Percentiles rank a stretch among this genome's conserved stretches.
Evolutionary conservation across 1,139 yeast species (phyloP).

Genomic region (Meyerozyma smithsonii): DNA sequence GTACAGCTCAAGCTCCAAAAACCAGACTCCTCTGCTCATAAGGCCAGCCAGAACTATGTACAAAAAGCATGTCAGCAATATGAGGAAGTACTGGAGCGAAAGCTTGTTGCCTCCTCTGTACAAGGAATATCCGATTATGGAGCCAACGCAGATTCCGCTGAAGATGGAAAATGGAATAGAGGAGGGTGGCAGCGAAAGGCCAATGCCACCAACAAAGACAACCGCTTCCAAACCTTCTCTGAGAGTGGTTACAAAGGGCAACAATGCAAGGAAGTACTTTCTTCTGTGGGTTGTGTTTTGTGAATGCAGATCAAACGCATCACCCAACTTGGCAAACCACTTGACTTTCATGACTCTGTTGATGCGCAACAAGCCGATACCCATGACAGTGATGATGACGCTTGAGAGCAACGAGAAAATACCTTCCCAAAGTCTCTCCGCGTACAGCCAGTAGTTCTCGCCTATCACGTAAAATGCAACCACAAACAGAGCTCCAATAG

Average conservation of each 20-base stretch:
- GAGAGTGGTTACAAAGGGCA: conserved; percentile 15
- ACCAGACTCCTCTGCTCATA: conserved; percentile 16
- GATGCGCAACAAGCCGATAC: conserved; percentile 76
- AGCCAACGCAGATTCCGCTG: conserved; percentile 11
- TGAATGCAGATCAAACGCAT: conserved; percentile 1
- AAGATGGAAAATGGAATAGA: conserved; percentile 13
- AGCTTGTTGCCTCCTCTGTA: conserved; percentile 15
- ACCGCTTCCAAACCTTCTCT: conserved; percentile 17
- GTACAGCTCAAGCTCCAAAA: conserved; percentile 13
- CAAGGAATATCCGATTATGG: conserved; percentile 12
- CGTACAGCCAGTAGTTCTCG: conserved; percentile 72
- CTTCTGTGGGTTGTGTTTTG: not conserved
- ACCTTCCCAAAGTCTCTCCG: conserved; percentile 93
- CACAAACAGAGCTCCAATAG: conserved; percentile 73
- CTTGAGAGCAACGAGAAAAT: conserved; percentile 77
- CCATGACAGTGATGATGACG: conserved; percentile 82
- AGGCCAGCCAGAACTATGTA: conserved; percentile 16
- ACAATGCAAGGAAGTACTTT: conserved; percentile 13
- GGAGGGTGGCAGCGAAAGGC: conserved; percentile 12
- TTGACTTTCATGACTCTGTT: conserved; percentile 76
- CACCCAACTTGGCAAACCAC: conserved; percentile 66
- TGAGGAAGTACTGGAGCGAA: conserved; percentile 16
- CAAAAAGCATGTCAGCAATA: conserved; percentile 14
- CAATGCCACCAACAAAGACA: conserved; percentile 16
- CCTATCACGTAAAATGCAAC: conserved; percentile 73